Base-by-base conservation (phyloP, 768 basidiomycete species). In the Suillus subluteus region DNA sequence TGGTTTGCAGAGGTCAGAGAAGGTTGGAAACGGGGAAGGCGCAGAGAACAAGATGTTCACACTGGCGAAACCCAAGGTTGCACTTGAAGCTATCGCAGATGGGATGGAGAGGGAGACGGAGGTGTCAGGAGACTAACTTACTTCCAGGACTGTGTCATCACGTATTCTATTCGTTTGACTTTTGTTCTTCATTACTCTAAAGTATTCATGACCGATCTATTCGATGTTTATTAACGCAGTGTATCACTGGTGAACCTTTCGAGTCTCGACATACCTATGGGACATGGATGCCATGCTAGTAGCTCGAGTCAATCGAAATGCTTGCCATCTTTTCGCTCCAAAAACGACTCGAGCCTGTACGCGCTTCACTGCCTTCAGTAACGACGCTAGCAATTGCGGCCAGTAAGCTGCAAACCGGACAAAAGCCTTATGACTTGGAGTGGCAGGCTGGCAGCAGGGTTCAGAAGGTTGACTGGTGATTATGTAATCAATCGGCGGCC, bases 61-160 rank as follows among this genome's bases (percentile, higher is more conserved):
- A 0, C 74, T 89, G 64, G 72, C 87, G 66, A 86, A 82, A 73
- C 86, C 88, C 5, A 86, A 82, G 64, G 84, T 89, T n/a, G 81
- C 86, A 1, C 75, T 88, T 11, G 81, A 78, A 43, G 73, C 74
- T 4, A 43, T 77, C 4, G 76, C 73, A 32, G 77, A 78, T 18
- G 66, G 65, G 18, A 62, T 77, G 63, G 74, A 79, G 38, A 76
- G 68, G 52, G 76, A 77, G 6, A 71, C 58, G 4, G 38, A 40
- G 38, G 23, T 59, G 38, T 18, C 58, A 40, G 59, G 41, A 32
- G 41, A 43, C 59, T 61, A 30, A 41, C 26, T 59, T 59, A 43
- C 41, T 43, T 30, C 30, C 30, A 41, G 58, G 26, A 59, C 58
- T 12, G 41, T 61, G 18, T 43, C 30, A 38, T 8, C 12, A 15